Conservation (phyloP, 2,329 filamentous ascomycete genomes). For the Teratosphaeria epicoccoides region DNA sequence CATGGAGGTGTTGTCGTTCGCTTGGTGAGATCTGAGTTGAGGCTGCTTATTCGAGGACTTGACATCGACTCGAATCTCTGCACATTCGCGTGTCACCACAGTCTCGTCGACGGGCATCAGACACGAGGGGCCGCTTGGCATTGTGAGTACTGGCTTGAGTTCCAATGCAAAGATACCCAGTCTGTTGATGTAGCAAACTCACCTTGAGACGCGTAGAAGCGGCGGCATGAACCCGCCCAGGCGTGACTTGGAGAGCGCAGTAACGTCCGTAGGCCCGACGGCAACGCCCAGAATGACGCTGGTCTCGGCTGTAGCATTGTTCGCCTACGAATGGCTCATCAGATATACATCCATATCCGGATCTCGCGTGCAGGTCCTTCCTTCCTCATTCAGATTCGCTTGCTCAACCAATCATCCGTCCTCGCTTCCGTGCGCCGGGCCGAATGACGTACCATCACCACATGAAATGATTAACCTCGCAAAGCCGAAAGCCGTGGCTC, state of each 20-base stretch:
- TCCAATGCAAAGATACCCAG: background rate
- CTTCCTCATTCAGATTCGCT: background rate
- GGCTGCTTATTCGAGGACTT: too few relatives aligned
- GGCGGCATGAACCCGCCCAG: background rate
- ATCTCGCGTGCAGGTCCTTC: background rate
- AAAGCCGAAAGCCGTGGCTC: background rate
- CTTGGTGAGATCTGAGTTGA: background rate
- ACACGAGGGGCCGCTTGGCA: background rate
- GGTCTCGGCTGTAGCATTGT: background rate
- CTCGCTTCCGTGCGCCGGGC: background rate
- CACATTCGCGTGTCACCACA: too few relatives aligned
- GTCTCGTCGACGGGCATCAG: background rate
- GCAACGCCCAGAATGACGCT: conserved; percentile 7
- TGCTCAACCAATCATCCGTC: background rate
- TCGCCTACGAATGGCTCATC: background rate
- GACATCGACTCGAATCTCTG: too few relatives aligned
- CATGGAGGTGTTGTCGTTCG: background rate
- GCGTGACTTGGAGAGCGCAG: background rate
- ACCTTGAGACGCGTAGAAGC: conserved; percentile 7
- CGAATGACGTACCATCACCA: background rate
- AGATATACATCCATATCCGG: background rate
- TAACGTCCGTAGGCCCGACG: conserved; percentile 3
- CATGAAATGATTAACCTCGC: too few relatives aligned
- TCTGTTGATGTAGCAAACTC: background rate
- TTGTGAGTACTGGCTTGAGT: background rate